Percentiles rank a stretch among this genome's conserved stretches.
These are phyloP conservation scores for Malus sylvestris DNA, from an alignment of 306 rosid genomes.

Conservation along the genomic window DNA sequence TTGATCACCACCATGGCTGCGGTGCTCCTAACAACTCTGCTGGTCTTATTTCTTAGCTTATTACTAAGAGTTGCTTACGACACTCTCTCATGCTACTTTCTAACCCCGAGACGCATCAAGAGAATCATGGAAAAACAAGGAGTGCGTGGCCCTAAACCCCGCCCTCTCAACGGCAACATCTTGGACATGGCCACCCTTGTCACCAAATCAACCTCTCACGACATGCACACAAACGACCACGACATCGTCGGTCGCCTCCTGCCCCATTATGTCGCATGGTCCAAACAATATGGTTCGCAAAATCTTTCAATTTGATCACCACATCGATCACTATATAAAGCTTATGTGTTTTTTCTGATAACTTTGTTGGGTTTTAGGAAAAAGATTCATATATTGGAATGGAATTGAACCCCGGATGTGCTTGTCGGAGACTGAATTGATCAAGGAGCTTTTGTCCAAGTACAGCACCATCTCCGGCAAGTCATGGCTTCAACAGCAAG, in stretches of 20 bases:
- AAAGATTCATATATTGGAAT: slow-evolving; percentile 41
- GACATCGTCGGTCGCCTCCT: slow-evolving; percentile 78
- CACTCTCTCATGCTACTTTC: slow-evolving; percentile 47
- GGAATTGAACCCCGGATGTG: slow-evolving; percentile 52
- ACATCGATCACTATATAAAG: background rate
- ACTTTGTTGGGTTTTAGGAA: slow-evolving; percentile 15
- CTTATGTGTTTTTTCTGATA: background rate
- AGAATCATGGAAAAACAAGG: slow-evolving; percentile 84
- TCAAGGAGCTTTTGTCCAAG: slow-evolving; percentile 38
- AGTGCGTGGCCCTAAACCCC: slow-evolving; percentile 69
- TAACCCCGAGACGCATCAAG: slow-evolving; percentile 67
- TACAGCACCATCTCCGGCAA: slow-evolving; percentile 36
- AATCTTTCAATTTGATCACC: background rate
- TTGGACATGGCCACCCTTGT: slow-evolving; percentile 56
- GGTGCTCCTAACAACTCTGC: slow-evolving; percentile 28
- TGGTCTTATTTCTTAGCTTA: slow-evolving; percentile 23
- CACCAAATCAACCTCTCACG: slow-evolving; percentile 51
- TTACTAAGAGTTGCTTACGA: slow-evolving; percentile 41
- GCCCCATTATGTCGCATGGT: slow-evolving; percentile 82
- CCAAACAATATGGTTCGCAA: slow-evolving; percentile 52
- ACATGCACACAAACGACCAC: slow-evolving; percentile 67
- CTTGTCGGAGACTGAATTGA: slow-evolving; percentile 33
- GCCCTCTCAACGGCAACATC: slow-evolving; percentile 68
- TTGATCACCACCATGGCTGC: slow-evolving; percentile 22
- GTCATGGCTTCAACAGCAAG: slow-evolving; percentile 50